Evolutionary conservation across 257 asterid genomes (phyloP), one percentile per base, ranked within the genome.

Genomic region (Oldenlandia corymbosa): DNA sequence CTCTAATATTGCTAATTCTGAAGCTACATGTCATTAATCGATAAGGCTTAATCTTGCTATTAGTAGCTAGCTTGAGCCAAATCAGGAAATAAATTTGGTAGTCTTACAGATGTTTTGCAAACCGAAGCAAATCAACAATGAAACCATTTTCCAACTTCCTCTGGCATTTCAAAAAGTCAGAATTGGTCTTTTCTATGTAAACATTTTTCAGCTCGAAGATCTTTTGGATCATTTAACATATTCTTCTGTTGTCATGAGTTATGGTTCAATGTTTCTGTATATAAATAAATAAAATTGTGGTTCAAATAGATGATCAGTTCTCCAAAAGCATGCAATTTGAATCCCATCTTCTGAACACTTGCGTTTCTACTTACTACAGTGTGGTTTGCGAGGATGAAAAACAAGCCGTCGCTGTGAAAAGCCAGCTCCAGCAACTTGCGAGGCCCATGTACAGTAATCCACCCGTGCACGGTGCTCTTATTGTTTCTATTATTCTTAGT

Each of bases 391-490:
- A 84, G 76, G 94, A 90, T 71, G 90, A 83, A 71, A 93, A 84
- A 73, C 95, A 93, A 80, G 97, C 99, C 17, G 86, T 81, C 52
- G 87, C 97, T 10, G 97, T 90, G 73, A 93, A 93, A 78, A 93
- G 97, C 76, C 99, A 90, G 86, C 70, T 93, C 71, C 99, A 93
- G 94, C 99, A 87, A 80, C 80, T 93, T 47, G 97, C 96, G 10
- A 78, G 97, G 72, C 99, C 99, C 45, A 93, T 93, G 99, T 93
- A 93, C 79, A 90, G 99, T 60, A 93, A 93, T 65, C 99, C 99
- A 41, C 99, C 99, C 14, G 85, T 85, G 68, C 97, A 93, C 43
- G 99, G 97, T 9, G 90, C 99, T 45, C 87, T 90, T 62, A 54
- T 90, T 6, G 95, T 90, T 71, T 84, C 97, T 61, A 85, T 71